Evolutionary conservation across 2,329 filamentous ascomycete genomes (phyloP).

Genomic region (Mycogone perniciosa): DNA sequence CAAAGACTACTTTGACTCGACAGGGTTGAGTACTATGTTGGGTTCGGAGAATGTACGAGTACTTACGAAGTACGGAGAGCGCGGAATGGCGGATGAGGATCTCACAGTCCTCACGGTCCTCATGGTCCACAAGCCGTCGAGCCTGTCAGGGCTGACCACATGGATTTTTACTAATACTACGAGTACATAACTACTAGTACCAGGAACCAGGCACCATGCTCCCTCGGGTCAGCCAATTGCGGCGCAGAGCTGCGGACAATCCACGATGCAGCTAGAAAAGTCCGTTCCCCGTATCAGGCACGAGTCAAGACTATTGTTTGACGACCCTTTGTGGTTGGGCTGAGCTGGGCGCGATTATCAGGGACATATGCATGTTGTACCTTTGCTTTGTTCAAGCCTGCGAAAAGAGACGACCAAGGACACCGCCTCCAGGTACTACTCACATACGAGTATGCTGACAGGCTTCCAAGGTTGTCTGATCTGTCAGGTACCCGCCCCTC

Average conservation of each 20-base stretch:
- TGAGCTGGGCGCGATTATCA: background rate
- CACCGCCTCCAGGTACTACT: background rate
- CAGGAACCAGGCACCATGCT: slow-evolving; percentile 36
- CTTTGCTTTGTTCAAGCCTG: background rate
- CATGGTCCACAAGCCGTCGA: slow-evolving; percentile 7
- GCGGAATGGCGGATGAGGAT: background rate
- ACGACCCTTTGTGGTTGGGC: background rate
- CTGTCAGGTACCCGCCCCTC: slow-evolving; percentile 6
- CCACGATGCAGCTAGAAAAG: slow-evolving; percentile 22
- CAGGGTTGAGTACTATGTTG: too few species aligned
- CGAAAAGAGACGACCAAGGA: background rate
- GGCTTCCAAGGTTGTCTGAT: background rate
- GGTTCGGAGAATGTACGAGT: too few species aligned
- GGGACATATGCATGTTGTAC: background rate
- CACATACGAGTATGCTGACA: background rate
- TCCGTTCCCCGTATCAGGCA: slow-evolving; percentile 1
- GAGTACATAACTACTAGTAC: slow-evolving; percentile 2
- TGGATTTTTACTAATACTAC: slow-evolving; percentile 25
- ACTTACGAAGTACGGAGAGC: background rate
- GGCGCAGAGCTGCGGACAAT: slow-evolving; percentile 3
- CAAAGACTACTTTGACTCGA: too few species aligned
- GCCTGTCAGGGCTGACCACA: slow-evolving; percentile 35
- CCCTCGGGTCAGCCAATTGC: slow-evolving; percentile 26
- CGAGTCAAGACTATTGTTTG: background rate
- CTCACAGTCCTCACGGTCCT: background rate